Percentiles rank a stretch among this genome's conserved stretches.
Evolutionary conservation across 2,329 filamentous ascomycete genomes (phyloP).

Genomic region (Cladosporium sp.): DNA sequence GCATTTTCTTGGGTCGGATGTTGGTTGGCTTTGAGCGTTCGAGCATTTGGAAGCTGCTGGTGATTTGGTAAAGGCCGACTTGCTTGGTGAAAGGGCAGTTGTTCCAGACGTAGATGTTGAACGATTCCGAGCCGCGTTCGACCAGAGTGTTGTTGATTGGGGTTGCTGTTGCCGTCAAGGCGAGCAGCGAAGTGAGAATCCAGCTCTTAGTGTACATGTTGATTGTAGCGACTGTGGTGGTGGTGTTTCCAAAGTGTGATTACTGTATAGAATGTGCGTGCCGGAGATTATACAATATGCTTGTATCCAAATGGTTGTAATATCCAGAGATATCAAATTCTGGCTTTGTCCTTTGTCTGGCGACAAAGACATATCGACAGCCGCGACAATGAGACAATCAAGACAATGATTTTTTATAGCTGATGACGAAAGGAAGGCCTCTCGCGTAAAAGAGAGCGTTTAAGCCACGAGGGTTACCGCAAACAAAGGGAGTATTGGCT

Average conservation of each 20-base stretch:
- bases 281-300: conserved; percentile 2
- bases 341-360: conserved; percentile 10
- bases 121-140: conserved; percentile 25
- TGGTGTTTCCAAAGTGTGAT: neutral
- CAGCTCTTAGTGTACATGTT: conserved; percentile 12
- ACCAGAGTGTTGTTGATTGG: conserved; percentile 18
- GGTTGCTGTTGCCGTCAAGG: conserved; percentile 17
- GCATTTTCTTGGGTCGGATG: conserved; percentile 24
- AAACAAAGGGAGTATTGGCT: neutral
- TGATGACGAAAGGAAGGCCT: neutral
- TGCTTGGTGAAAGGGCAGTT: conserved; percentile 31
- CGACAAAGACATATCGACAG: neutral
- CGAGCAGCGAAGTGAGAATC: conserved; percentile 16
- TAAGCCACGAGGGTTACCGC: neutral
- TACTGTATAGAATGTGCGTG: neutral
- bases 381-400: conserved; percentile 1
- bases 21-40: conserved; percentile 27
- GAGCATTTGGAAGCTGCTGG: conserved; percentile 29
- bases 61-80: conserved; percentile 35
- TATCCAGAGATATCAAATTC: neutral
- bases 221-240: conserved; percentile 12
- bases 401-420: conserved; percentile 11
- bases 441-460: conserved; percentile 6
- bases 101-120: conserved; percentile 34
- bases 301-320: neutral